Conservation (phyloP, 2,329 filamentous ascomycete genomes). For the Trichoderma simmonsii region DNA sequence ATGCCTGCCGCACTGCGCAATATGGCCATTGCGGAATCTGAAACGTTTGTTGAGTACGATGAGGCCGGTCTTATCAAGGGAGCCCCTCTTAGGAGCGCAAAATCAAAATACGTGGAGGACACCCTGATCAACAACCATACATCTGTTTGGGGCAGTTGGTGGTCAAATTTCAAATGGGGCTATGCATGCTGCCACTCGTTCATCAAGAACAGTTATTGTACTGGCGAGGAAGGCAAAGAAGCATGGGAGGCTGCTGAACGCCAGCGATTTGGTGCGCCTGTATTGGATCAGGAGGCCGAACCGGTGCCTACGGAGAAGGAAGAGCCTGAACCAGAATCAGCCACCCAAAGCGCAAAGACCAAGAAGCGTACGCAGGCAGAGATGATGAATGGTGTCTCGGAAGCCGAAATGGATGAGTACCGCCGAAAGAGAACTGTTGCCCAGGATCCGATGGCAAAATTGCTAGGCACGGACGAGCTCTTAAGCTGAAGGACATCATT, state of each 20-base stretch:
- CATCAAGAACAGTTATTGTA: constrained; percentile 97
- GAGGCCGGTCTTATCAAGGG: constrained; percentile 87
- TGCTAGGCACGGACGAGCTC: constrained; percentile 71
- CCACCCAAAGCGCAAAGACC: constrained; percentile 30
- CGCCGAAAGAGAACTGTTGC: constrained; percentile 69
- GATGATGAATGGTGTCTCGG: constrained; percentile 72
- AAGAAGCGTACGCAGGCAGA: constrained; percentile 77
- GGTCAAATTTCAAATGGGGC: constrained; percentile 92
- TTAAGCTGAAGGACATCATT: constrained; percentile 35
- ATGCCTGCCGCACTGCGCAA: constrained; percentile 62
- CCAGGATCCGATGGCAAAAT: constrained; percentile 83
- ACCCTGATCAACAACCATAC: constrained; percentile 87
- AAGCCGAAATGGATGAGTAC: constrained; percentile 85
- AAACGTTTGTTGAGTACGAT: constrained; percentile 91
- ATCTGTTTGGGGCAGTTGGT: constrained; percentile 95
- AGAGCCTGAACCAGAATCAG: neutral
- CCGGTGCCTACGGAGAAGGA: constrained; percentile 1
- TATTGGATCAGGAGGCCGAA: constrained; percentile 34
- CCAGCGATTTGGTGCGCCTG: constrained; percentile 48
- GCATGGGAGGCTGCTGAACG: constrained; percentile 75
- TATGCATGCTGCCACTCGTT: constrained; percentile 93
- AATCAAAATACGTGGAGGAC: constrained; percentile 91
- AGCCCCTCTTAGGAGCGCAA: constrained; percentile 69
- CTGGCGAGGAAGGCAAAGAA: constrained; percentile 79
- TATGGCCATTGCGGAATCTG: constrained; percentile 72